Conservation (phyloP, 257 asterid genomes). For the Rauvolfia tetraphylla region DNA sequence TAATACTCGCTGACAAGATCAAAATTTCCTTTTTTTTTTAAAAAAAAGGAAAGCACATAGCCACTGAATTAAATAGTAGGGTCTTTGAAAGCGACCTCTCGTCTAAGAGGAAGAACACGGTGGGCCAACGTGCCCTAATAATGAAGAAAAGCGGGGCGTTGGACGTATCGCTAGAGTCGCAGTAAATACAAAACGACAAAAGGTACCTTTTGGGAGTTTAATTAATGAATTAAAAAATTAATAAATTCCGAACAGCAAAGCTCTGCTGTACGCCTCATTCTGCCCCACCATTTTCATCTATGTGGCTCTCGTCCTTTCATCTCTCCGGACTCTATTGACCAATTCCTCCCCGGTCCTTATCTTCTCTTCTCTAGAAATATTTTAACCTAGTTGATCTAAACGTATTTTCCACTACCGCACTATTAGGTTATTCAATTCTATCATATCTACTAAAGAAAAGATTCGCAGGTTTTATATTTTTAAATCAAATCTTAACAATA, state of each 20-base stretch:
- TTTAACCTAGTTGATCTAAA: too few species aligned
- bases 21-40: too few species aligned
- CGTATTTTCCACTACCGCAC: neutral
- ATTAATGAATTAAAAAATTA: neutral
- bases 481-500: neutral
- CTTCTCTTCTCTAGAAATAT: too few species aligned
- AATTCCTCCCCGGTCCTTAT: too few species aligned
- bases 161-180: conserved; percentile 8
- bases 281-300: neutral
- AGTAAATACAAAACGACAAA: conserved; percentile 28
- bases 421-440: neutral
- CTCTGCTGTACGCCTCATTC: neutral
- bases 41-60: neutral
- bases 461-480: neutral
- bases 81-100: neutral
- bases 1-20: too few species aligned
- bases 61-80: neutral
- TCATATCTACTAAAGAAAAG: neutral
- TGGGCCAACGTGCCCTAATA: conserved; percentile 5
- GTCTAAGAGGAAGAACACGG: neutral
- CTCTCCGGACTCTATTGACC: neutral
- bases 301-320: neutral
- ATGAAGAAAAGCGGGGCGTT: conserved; percentile 20
- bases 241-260: neutral
- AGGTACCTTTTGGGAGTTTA: conserved; percentile 14